These are phyloP conservation scores for Glaciozyma martinii DNA, from an alignment of 768 basidiomycete genomes.

Conservation along the genomic window DNA sequence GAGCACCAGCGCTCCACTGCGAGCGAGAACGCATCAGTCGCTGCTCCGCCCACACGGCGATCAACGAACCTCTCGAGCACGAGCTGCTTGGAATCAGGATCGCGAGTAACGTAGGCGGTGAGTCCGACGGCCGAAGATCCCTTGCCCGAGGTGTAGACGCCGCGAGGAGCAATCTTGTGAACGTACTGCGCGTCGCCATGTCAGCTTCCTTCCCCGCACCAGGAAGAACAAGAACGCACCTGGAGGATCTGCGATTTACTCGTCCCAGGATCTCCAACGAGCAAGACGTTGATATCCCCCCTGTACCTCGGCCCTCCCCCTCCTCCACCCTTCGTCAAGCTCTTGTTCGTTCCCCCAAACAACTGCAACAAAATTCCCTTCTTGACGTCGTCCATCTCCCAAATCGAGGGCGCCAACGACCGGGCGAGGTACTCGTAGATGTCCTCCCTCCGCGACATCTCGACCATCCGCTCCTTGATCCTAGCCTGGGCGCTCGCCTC, in stretches of 20 bases:
- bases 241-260: constrained; percentile 92
- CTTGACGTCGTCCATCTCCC: constrained; percentile 98
- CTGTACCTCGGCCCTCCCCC: constrained; percentile 92
- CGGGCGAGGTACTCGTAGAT: constrained; percentile 76
- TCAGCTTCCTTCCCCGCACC: background rate
- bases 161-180: constrained; percentile 94
- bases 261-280: constrained; percentile 96
- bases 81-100: constrained; percentile 95
- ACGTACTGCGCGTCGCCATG: constrained; percentile 60
- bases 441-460: constrained; percentile 64
- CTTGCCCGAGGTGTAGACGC: constrained; percentile 95
- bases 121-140: constrained; percentile 97
- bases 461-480: constrained; percentile 56
- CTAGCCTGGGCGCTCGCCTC: constrained; percentile 45
- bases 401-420: constrained; percentile 87
- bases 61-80: constrained; percentile 76
- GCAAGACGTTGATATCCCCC: constrained; percentile 93
- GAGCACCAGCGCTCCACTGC: constrained; percentile 81
- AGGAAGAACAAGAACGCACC: constrained; percentile 45
- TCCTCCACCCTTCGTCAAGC: constrained; percentile 80
- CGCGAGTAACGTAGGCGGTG: constrained; percentile 95
- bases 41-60: background rate
- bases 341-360: constrained; percentile 98
- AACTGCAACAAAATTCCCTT: constrained; percentile 93
- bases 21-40: constrained; percentile 1